Percentiles rank a stretch among this genome's conserved stretches.
Evolutionary conservation across 805 yeast species (phyloP).

Genomic region (Komagataella pastoris): DNA sequence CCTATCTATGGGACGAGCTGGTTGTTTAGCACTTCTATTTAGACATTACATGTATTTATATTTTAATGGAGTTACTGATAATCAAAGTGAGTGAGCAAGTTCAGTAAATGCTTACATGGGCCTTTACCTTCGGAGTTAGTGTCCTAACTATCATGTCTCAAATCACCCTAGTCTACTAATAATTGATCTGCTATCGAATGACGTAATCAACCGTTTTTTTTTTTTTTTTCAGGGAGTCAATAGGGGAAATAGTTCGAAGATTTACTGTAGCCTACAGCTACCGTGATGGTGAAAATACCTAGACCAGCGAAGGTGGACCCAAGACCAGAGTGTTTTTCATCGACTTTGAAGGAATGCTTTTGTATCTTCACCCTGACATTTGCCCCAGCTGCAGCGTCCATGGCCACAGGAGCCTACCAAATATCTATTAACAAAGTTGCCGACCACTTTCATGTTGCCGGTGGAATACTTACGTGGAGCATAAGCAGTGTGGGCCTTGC

Average conservation of each 20-base stretch:
- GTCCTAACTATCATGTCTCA: neutral
- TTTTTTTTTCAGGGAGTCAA: neutral
- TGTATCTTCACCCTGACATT: slow-evolving; percentile 17
- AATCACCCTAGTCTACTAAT: no score
- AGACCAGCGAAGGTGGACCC: neutral
- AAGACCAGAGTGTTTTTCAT: slow-evolving; percentile 17
- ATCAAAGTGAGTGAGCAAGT: neutral
- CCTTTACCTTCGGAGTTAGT: neutral
- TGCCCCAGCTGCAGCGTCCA: slow-evolving; percentile 19
- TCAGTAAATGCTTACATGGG: neutral
- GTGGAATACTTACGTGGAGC: slow-evolving; percentile 26
- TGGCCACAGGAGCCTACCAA: slow-evolving; percentile 19
- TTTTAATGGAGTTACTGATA: neutral
- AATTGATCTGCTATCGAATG: neutral
- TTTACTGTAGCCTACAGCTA: neutral
- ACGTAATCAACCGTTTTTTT: neutral
- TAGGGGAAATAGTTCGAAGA: no score
- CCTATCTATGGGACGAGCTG: slow-evolving; percentile 36
- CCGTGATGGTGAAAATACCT: neutral
- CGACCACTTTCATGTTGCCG: slow-evolving; percentile 16
- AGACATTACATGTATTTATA: neutral
- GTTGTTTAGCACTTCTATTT: slow-evolving; percentile 4
- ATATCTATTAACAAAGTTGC: slow-evolving; percentile 18
- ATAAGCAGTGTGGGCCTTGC: slow-evolving; percentile 20
- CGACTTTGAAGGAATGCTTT: slow-evolving; percentile 16